phyloP scores from a whole-genome alignment of 495 filamentous ascomycete genomes.

The Achaetomiella virescens region DNA sequence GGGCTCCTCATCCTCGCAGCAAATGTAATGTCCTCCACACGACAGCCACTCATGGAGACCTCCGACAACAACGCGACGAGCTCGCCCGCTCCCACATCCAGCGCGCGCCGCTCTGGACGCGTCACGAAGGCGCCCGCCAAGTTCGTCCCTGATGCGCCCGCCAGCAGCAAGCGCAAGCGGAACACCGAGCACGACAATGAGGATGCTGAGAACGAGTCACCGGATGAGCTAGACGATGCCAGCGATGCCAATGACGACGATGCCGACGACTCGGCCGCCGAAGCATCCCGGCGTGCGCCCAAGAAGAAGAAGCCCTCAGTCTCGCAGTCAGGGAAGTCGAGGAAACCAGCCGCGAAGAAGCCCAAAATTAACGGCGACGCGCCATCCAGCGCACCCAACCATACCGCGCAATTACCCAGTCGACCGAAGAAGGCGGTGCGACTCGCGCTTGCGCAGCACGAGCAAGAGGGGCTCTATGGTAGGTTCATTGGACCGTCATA shows the following conservation, averaged over 20 bases:
- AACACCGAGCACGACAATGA: conserved; percentile 43
- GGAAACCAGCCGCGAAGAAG: conserved; percentile 66
- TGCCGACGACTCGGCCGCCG: conserved; percentile 38
- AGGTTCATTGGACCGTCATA: conserved; percentile 20
- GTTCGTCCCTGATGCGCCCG: conserved; percentile 47
- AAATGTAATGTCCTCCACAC: conserved; percentile 31
- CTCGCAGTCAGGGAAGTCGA: conserved; percentile 36
- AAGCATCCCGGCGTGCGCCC: conserved; percentile 28
- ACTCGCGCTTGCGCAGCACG: conserved; percentile 42
- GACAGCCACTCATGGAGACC: conserved; percentile 44
- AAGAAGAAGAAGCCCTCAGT: conserved; percentile 28
- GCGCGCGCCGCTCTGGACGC: conserved; percentile 71
- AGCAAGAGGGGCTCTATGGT: conserved; percentile 74
- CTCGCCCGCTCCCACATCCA: conserved; percentile 42
- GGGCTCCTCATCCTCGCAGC: conserved; percentile 12
- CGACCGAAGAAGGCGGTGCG: conserved; percentile 55
- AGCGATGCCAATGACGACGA: conserved; percentile 44
- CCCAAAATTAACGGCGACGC: conserved; percentile 61
- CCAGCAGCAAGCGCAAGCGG: conserved; percentile 50
- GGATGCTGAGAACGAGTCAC: conserved; percentile 50
- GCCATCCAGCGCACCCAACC: conserved; percentile 26
- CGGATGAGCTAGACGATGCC: conserved; percentile 46
- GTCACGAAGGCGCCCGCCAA: conserved; percentile 66
- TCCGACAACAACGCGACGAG: conserved; percentile 53
- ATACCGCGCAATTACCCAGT: conserved; percentile 49